Base-by-base conservation (phyloP, 805 yeast species). In the Barnettozyma wickerhamii region DNA sequence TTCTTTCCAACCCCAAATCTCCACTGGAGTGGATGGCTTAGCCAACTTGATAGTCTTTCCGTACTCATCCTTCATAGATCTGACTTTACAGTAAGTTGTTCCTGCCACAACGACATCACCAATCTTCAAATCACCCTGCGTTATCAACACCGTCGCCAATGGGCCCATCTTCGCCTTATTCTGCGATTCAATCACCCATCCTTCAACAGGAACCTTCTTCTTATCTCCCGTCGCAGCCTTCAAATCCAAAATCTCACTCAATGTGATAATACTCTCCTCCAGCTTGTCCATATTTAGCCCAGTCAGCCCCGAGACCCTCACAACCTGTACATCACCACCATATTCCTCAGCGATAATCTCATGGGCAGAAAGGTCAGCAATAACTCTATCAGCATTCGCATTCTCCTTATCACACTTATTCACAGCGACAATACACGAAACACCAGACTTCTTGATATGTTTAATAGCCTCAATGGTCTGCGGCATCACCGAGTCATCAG, bases 401-500 rank as follows among this genome's bases (percentile, higher is more conserved):
- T 81, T 85, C 5, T 80, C 82, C 53, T 81, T 83, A 58, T 91
- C 99, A 51, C 95, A 84, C 60, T 93, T 93, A 51, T 93, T 91
- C 30, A 93, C 75, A 1, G 98, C 99, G 10, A 93, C 95, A 40
- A 93, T 81, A 47, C 90, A 68, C 1, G 90, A 88, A 12, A 87
- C 93, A 10, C 81, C 81, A 0, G 95, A 80, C 37, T 77, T 77
- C 48, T 83, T 82, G 4, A 95, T 90, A 62, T 93, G 99, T 53
- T 84, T 88, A 47, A 93, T 87, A 2, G 98, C 98, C 61, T 93
- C 99, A 30, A 81, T 72, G 0, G 99, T 93, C 60, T 93, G 99
- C 0, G 98, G 98, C 95, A 84, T 93, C 18, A 93, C 95, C 1
- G 96, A 86, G 64, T 93, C 99, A 60, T 93, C 97, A 2, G 95